Conservation (phyloP, 2,329 filamentous ascomycete genomes). For the Dryadomyces quercivorus region DNA sequence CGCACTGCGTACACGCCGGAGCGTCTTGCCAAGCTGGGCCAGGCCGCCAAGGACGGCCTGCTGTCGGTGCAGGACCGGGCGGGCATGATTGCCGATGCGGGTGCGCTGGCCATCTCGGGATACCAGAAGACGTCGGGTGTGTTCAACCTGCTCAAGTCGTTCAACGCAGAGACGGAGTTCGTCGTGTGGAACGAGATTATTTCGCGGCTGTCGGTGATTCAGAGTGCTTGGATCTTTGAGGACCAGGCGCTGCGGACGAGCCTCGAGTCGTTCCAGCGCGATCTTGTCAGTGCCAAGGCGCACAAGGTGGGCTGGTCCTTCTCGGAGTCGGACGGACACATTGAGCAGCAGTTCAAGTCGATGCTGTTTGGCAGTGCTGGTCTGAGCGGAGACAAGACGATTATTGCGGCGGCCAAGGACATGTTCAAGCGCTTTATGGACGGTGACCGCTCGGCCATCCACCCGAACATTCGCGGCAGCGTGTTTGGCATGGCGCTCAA, state of each 20-base stretch:
- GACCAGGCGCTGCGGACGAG: constrained; percentile 60
- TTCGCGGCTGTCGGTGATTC: constrained; percentile 63
- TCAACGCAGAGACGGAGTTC: constrained; percentile 75
- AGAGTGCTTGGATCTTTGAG: constrained; percentile 81
- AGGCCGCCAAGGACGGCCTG: constrained; percentile 69
- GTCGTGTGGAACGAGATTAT: constrained; percentile 94
- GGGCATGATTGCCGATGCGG: constrained; percentile 89
- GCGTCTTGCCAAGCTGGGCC: constrained; percentile 74
- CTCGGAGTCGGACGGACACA: constrained; percentile 71
- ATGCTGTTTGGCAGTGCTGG: constrained; percentile 81
- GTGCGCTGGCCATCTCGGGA: constrained; percentile 76
- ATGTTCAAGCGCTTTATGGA: constrained; percentile 79
- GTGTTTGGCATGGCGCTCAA: constrained; percentile 78
- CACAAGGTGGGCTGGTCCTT: constrained; percentile 86
- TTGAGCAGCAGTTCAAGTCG: constrained; percentile 89
- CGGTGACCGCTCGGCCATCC: constrained; percentile 70
- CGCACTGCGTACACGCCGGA: constrained; percentile 78
- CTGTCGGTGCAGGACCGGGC: constrained; percentile 83
- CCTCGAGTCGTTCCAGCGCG: constrained; percentile 70
- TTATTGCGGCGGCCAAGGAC: constrained; percentile 70
- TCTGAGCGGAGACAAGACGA: constrained; percentile 62
- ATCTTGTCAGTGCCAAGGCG: constrained; percentile 65
- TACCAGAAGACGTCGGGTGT: constrained; percentile 90
- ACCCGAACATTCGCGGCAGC: constrained; percentile 80
- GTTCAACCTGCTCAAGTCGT: constrained; percentile 72